Evolutionary conservation across 2,329 filamentous ascomycete species (phyloP), one percentile per base, ranked within the genome.

Genomic region (Cyanodermella asteris): DNA sequence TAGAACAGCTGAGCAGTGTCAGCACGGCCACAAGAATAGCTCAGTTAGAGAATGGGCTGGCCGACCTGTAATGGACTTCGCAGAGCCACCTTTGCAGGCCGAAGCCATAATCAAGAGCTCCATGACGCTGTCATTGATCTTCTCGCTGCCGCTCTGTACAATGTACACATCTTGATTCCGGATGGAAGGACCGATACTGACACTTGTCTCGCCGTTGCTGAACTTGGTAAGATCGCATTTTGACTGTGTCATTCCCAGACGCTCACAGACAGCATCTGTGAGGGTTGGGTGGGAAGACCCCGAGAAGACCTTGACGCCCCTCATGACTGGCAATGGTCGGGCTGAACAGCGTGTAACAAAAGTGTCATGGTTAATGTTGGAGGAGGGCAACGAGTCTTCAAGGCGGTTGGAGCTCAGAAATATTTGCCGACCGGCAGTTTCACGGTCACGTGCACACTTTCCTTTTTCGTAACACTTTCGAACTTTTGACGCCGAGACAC

Each of bases 161-260:
- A 97, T 84, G 50, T 94, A 97, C 41, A 97, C 84, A 63, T 97
- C 84, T 51, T 94, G 90, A 47, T 97, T 90, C 38, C 87, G 76
- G 36, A 97, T 81, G 14, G 69, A 73, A 25, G 49, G 50, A 18
- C 64, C 62, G 39, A 74, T 70, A 41, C 69, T 64, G 36, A 74
- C 69, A 28, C 64, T 67, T 23, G 68, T 74, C 53, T 74, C 69
- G 34, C 69, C 69, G 49, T 73, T 73, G 48, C 61, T 62, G 45
- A 73, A 73, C 44, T 72, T 72, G 35, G 62, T 58, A 35, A 73
- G 51, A 32, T 65, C 59, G 34, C 63, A 68, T 32, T 61, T 57
- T 25, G 63, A 59, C 14, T 59, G 61, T 30, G 59, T 54, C 35
- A 61, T 61, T 22, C 69, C 69, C 35, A 74, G 51, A 24, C 68